These are phyloP conservation scores for Fusarium sarcochroum DNA, from an alignment of 2,329 filamentous ascomycete genomes.

Conservation along the genomic window DNA sequence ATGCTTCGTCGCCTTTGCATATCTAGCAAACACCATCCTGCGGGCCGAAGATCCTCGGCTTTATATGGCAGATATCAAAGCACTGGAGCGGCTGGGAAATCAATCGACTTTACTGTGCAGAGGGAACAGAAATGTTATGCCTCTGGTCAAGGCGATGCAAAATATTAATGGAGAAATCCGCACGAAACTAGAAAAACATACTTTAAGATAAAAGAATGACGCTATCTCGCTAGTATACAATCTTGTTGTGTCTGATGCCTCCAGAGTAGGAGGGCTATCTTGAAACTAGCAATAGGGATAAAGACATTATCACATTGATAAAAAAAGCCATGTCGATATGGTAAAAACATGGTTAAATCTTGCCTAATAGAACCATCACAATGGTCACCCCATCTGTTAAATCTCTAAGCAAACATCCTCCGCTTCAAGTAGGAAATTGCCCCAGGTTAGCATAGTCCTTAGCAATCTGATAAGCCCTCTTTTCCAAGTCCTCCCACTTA, in stretches of 20 bases:
- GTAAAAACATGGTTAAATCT: background rate
- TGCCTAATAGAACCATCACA: background rate
- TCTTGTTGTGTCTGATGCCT: background rate
- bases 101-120: slow-evolving; percentile 35
- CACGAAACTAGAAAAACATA: slow-evolving; percentile 13
- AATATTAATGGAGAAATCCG: slow-evolving; percentile 46
- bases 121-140: slow-evolving; percentile 47
- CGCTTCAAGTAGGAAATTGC: background rate
- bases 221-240: background rate
- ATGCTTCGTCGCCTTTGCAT: slow-evolving; percentile 49
- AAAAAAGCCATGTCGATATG: background rate
- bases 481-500: slow-evolving; percentile 25
- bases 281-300: background rate
- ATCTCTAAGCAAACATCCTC: background rate
- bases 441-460: slow-evolving; percentile 17
- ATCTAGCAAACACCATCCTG: slow-evolving; percentile 45
- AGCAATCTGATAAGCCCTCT: slow-evolving; percentile 21
- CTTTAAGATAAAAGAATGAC: background rate
- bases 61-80: slow-evolving; percentile 39
- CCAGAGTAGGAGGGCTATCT: background rate
- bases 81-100: slow-evolving; percentile 37
- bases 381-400: background rate
- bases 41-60: slow-evolving; percentile 30
- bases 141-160: slow-evolving; percentile 47
- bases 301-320: background rate